phyloP scores from a whole-genome alignment of 768 basidiomycete genomes.

The Russula brevipes region DNA sequence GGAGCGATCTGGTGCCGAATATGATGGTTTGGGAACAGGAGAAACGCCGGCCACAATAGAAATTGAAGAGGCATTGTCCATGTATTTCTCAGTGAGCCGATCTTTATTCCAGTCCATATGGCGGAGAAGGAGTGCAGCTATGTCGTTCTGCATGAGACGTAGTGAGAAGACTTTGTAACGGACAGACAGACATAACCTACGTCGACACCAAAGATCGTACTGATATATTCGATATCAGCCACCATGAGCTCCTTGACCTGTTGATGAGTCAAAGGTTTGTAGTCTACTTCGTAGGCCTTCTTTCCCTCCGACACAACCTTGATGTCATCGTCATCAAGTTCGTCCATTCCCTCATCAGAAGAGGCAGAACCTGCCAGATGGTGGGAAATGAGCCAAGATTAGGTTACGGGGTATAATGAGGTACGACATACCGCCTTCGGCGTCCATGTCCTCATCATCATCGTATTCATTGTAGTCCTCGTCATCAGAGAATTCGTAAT shows the following conservation, averaged over 20 bases:
- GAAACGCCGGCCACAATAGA: conserved; percentile 71
- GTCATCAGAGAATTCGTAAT: conserved; percentile 68
- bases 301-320: conserved; percentile 50
- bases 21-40: conserved; percentile 37
- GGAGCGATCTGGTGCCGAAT: conserved; percentile 30
- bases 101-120: conserved; percentile 95
- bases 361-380: conserved; percentile 37
- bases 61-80: conserved; percentile 79
- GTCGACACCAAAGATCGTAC: conserved; percentile 82
- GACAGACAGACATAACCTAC: conserved; percentile 44
- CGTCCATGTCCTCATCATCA: conserved; percentile 65
- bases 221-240: conserved; percentile 78
- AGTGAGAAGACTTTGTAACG: neutral
- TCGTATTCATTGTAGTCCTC: conserved; percentile 56
- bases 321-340: conserved; percentile 55
- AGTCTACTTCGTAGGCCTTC: conserved; percentile 81
- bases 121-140: conserved; percentile 74
- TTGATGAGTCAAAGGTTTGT: conserved; percentile 62
- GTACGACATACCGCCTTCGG: conserved; percentile 47
- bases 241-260: conserved; percentile 77
- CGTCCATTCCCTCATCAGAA: conserved; percentile 60
- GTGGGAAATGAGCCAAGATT: conserved; percentile 25
- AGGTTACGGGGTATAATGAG: conserved; percentile 25
- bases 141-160: conserved; percentile 44
- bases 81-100: conserved; percentile 91